Evolutionary conservation across 768 basidiomycete genomes (phyloP), one percentile per base, ranked within the genome.

Genomic region (Antrodiella citrinella): DNA sequence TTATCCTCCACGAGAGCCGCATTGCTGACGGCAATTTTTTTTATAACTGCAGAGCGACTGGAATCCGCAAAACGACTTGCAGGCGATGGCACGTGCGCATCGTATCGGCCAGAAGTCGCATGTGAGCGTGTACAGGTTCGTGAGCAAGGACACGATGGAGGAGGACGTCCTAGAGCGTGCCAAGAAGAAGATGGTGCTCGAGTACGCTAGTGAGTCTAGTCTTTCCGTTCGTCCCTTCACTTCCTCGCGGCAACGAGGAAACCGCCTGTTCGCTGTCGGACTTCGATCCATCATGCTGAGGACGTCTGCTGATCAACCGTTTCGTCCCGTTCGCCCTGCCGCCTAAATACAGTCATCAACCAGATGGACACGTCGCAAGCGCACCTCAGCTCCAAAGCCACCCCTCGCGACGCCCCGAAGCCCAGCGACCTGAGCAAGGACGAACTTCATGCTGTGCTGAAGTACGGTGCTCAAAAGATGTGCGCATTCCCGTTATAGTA

Each of bases 351-450:
- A 96, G 93, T 99, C 72, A 97, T 99, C 74, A 96, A 97, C 69
- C 95, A 98, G 70, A 96, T 98, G 89, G 96, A 99, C 70, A 99
- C 96, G 20, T 93, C 94, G 39, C 96, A 97, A 57, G 90, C 91
- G 40, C 91, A 97, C 68, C 81, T 99, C 48, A 85, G 91, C 63
- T 85, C 87, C 50, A 92, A 91, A 61, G 76, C 78, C 18, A 68
- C 65, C 24, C 67, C 76, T 24, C 88, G 85, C 62, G 87, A 89
- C 46, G 66, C 77, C 19, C 68, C 75, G 53, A 92, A 91, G 64
- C 79, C 88, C 2, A 86, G 86, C 57, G 86, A 87, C 68, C 70
- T 91, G 54, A 93, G 89, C 69, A 96, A 94, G 70, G 96, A 98
- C 59, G 96, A 99, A 65, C 78, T 99, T 26, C 87, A 89, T 26